These are phyloP conservation scores for Kickxella alabastrina DNA, from an alignment of 192 early-diverging fungal species.

Conservation along the genomic window DNA sequence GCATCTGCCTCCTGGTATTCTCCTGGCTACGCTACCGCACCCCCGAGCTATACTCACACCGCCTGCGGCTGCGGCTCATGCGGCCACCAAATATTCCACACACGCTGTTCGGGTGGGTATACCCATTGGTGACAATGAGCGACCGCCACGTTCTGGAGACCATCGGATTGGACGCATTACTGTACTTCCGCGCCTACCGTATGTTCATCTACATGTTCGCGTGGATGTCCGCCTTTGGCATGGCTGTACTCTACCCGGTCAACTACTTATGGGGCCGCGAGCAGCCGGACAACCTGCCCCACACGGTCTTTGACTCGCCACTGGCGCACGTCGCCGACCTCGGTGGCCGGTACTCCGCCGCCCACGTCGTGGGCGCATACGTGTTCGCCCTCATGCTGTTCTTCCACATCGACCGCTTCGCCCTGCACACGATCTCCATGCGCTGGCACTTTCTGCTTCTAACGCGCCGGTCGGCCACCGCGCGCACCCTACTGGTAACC, in stretches of 20 bases:
- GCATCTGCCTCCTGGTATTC: slow-evolving; percentile 30
- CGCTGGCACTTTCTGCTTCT: slow-evolving; percentile 53
- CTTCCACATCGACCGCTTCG: slow-evolving; percentile 50
- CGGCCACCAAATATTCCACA: slow-evolving; percentile 45
- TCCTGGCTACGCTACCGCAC: slow-evolving; percentile 43
- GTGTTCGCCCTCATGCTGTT: slow-evolving; percentile 41
- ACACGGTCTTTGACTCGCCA: slow-evolving; percentile 48
- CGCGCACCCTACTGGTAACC: slow-evolving; percentile 68
- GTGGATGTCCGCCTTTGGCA: slow-evolving; percentile 29
- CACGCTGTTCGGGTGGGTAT: slow-evolving; percentile 49
- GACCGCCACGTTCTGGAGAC: slow-evolving; percentile 51
- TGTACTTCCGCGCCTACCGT: slow-evolving; percentile 47
- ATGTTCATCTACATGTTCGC: slow-evolving; percentile 51
- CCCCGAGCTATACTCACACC: slow-evolving; percentile 52
- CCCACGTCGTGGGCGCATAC: slow-evolving; percentile 41
- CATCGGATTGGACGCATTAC: slow-evolving; percentile 44
- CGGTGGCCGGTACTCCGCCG: slow-evolving; percentile 21
- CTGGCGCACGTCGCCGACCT: slow-evolving; percentile 22
- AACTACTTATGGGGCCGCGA: slow-evolving; percentile 39
- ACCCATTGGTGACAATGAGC: slow-evolving; percentile 44
- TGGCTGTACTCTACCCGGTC: slow-evolving; percentile 41
- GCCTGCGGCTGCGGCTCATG: slow-evolving; percentile 47
- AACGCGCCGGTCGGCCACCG: slow-evolving; percentile 38
- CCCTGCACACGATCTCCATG: slow-evolving; percentile 46
- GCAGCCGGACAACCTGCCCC: slow-evolving; percentile 2